Conservation (phyloP, 495 filamentous ascomycete genomes). For the Neohortaea acidophila region DNA sequence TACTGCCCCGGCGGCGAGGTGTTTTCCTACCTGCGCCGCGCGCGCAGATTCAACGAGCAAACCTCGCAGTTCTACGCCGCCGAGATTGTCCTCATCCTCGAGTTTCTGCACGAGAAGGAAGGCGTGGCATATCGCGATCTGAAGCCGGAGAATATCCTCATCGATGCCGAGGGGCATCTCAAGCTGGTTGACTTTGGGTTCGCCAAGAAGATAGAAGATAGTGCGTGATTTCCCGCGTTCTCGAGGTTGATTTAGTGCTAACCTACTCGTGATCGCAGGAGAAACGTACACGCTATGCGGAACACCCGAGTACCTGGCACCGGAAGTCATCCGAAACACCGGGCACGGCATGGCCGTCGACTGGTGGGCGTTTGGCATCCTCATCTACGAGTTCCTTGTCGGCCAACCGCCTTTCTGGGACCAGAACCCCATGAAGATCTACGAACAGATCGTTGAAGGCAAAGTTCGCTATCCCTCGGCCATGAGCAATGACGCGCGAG, state of each 20-base stretch:
- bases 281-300: slow-evolving; percentile 96
- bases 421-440: slow-evolving; percentile 88
- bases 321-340: slow-evolving; percentile 90
- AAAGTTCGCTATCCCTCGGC: slow-evolving; percentile 52
- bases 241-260: neutral
- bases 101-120: slow-evolving; percentile 76
- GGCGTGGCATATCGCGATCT: slow-evolving; percentile 89
- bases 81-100: slow-evolving; percentile 83
- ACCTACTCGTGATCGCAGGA: slow-evolving; percentile 24
- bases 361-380: slow-evolving; percentile 95
- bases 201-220: slow-evolving; percentile 60
- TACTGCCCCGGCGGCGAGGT: slow-evolving; percentile 92
- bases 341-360: slow-evolving; percentile 89
- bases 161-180: slow-evolving; percentile 85
- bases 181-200: slow-evolving; percentile 98
- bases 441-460: slow-evolving; percentile 74
- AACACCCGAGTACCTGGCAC: slow-evolving; percentile 91
- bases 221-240: slow-evolving; percentile 25
- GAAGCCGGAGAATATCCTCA: slow-evolving; percentile 89
- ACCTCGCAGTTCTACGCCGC: slow-evolving; percentile 87
- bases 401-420: slow-evolving; percentile 98
- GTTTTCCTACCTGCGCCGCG: slow-evolving; percentile 79
- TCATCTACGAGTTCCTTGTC: slow-evolving; percentile 91
- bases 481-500: slow-evolving; percentile 61
- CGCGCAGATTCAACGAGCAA: slow-evolving; percentile 69